phyloP scores from a whole-genome alignment of 805 yeast species.

The Candida berthetii region DNA sequence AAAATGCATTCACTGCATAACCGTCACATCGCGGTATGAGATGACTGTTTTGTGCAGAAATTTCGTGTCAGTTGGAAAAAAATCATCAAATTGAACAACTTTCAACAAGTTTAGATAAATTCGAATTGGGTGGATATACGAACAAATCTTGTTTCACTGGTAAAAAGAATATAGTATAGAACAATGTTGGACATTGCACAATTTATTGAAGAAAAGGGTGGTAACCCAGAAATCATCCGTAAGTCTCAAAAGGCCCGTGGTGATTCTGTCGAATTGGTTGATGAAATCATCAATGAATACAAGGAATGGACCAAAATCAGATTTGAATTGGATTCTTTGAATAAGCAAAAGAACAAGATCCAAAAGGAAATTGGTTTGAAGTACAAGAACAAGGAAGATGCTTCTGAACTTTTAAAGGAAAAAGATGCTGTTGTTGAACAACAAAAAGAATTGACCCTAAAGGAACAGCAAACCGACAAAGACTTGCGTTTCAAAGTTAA shows the following conservation, averaged over 20 bases:
- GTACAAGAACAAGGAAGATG: conserved; percentile 94
- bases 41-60: no score
- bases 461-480: conserved; percentile 77
- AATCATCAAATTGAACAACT: no score
- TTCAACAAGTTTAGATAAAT: no score
- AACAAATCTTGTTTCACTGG: no score
- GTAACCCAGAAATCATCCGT: conserved; percentile 85
- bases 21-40: no score
- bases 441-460: conserved; percentile 58
- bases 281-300: conserved; percentile 88
- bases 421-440: conserved; percentile 70
- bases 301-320: conserved; percentile 87
- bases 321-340: conserved; percentile 84
- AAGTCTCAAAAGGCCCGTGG: conserved; percentile 92
- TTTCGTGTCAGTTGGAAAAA: no score
- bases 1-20: no score
- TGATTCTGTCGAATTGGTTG: conserved; percentile 90
- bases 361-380: conserved; percentile 92
- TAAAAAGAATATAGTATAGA: no score
- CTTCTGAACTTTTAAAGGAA: conserved; percentile 71
- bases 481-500: conserved; percentile 75
- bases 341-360: conserved; percentile 81
- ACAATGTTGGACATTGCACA: conserved; percentile 86
- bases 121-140: no score
- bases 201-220: conserved; percentile 95